Base-by-base conservation (phyloP, 495 filamentous ascomycete species). In the Aspergillus baeticus region DNA sequence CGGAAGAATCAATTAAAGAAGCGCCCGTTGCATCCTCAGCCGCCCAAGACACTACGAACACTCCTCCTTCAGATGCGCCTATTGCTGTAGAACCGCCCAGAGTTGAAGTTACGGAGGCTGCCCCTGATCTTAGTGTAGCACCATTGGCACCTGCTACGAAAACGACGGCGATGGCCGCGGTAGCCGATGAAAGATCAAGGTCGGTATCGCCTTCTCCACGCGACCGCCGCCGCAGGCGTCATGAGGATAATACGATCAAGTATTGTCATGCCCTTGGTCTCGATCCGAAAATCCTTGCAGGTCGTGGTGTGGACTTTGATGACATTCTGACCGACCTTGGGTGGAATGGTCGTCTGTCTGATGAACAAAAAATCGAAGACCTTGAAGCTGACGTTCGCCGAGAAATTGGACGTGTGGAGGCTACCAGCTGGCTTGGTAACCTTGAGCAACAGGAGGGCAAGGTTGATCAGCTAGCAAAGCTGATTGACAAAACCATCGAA, bases 391-490 rank as follows among this genome's bases (percentile, higher is more conserved):
- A 92, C 60, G 77, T 97, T 37, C 88, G 91, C 48, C 87, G 89
- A 54, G 94, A 97, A 63, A 82, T 98, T 54, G 88, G 87, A 41
- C 88, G 89, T 51, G 89, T 92, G 6, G 92, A 98, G 73, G 91
- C 92, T 35, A 94, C 88, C 46, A 91, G 91, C 64, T 97, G 94
- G 89, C 81, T 98, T 51, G 86, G 86, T 50, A 85, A 90, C 60
- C 82, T 96, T 48, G 89, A 93, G 63, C 90, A 91, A 64, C 89
- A 94, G 62, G 94, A 97, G 64, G 91, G 93, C 54, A 83, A 92
- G 56, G 85, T 96, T 4, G 87, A 88, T 31, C 85, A 85, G 46
- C 85, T 98, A 52, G 90, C 90, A 50, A 82, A 77, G 54, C 81
- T 96, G 49, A 87, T 98, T 35, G 93, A 98, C 66, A 83, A 85